phyloP scores from a whole-genome alignment of 441 rosid species.

The Hura crepitans region DNA sequence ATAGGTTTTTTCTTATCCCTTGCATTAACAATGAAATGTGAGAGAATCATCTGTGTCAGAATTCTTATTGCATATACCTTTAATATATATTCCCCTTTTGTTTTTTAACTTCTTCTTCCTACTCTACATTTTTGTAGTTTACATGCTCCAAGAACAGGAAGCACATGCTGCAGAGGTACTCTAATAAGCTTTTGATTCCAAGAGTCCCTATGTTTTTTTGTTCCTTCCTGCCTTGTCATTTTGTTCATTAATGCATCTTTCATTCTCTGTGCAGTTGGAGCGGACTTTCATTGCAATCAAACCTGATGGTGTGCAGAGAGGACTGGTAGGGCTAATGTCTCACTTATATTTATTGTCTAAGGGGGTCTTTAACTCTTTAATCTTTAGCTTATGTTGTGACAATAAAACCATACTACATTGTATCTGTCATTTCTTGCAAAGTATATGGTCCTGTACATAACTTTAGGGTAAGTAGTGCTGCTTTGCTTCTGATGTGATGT shows the following conservation, averaged over 20 bases:
- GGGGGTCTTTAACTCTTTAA: neutral
- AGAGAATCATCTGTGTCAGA: neutral
- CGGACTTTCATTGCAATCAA: conserved; percentile 96
- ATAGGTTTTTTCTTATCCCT: neutral
- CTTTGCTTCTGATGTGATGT: conserved; percentile 6
- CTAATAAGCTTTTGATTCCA: conserved; percentile 8
- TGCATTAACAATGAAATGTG: neutral
- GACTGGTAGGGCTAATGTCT: conserved; percentile 55
- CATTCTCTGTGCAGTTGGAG: conserved; percentile 52
- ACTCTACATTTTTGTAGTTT: conserved; percentile 40
- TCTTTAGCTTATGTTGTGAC: conserved; percentile 10
- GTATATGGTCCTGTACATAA: neutral
- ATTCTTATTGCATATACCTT: neutral
- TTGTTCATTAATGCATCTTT: neutral
- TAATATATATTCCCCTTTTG: too few relatives aligned
- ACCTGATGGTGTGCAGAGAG: conserved; percentile 96
- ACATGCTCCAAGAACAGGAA: conserved; percentile 83
- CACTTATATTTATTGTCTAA: neutral
- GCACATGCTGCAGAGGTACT: conserved; percentile 87
- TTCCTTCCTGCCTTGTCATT: neutral
- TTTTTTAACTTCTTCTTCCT: conserved; percentile 4
- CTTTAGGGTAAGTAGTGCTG: neutral
- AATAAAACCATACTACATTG: conserved; percentile 4
- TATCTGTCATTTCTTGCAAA: neutral
- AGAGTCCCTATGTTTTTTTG: neutral